Evolutionary conservation across 2,329 filamentous ascomycete genomes (phyloP).

Genomic region (Fusarium compactum): DNA sequence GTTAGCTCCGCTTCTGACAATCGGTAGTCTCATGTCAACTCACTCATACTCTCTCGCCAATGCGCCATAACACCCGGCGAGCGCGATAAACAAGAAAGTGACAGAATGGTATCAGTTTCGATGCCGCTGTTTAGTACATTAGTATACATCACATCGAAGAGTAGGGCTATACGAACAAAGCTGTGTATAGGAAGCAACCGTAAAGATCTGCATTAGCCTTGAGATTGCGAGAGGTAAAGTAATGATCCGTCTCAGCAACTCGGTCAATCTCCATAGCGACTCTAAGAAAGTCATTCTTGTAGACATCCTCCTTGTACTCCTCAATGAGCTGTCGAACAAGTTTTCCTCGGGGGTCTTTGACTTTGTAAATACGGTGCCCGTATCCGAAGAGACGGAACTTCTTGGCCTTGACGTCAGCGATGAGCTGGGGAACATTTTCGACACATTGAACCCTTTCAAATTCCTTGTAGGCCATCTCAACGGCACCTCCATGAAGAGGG

Average conservation of each 20-base stretch:
- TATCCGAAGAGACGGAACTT: not conserved
- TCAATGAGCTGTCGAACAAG: not conserved
- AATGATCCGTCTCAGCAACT: not conserved
- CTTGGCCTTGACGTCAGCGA: not conserved
- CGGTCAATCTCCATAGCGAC: not conserved
- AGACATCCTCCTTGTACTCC: not conserved
- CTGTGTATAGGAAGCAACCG: not conserved
- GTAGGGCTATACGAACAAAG: not conserved
- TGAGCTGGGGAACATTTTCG: not conserved
- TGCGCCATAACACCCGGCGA: not conserved
- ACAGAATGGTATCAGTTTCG: not conserved
- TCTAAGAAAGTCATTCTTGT: not conserved
- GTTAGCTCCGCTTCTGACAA: not conserved
- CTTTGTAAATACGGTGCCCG: not conserved
- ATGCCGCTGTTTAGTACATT: not conserved
- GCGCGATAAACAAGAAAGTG: not conserved
- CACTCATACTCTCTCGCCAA: not conserved
- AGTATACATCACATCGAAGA: not conserved
- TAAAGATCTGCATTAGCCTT: not conserved
- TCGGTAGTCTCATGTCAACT: not conserved
- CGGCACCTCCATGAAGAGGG: not conserved
- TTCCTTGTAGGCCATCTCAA: not conserved
- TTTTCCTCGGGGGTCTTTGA: not conserved
- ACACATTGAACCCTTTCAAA: not conserved
- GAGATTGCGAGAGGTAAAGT: not conserved